Evolutionary conservation across 129 eudicot genomes (phyloP).

Genomic region (Scalesia atractyloides): DNA sequence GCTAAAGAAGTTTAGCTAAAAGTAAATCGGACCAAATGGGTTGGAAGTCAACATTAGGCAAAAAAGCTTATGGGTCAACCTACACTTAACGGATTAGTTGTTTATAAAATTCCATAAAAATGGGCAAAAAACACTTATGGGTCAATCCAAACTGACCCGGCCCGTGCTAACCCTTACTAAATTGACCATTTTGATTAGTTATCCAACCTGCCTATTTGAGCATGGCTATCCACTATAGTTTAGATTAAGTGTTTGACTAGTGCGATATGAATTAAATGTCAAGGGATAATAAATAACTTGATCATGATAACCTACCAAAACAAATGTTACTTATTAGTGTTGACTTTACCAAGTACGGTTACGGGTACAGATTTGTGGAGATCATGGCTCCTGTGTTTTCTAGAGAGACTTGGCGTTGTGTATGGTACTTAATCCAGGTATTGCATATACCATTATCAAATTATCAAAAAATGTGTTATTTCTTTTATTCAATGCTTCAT

Average conservation of each 20-base stretch:
- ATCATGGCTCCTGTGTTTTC: conserved; percentile 99
- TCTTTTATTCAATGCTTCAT: not conserved
- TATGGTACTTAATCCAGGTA: conserved; percentile 95
- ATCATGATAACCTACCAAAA: conserved; percentile 11
- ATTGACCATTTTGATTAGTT: conserved; percentile 1
- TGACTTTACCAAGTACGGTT: conserved; percentile 14
- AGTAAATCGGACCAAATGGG: not conserved
- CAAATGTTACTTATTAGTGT: not conserved
- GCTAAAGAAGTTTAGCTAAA: not conserved
- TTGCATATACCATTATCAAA: conserved; percentile 1
- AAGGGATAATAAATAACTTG: conserved; percentile 16
- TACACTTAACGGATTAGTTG: no score
- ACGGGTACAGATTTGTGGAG: conserved; percentile 72
- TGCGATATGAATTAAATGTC: not conserved
- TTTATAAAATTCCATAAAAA: no score
- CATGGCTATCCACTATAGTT: not conserved
- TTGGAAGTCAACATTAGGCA: not conserved
- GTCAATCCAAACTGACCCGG: no score
- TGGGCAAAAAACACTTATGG: no score
- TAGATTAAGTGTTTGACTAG: not conserved
- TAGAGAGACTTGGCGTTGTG: conserved; percentile 93
- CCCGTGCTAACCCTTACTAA: not conserved
- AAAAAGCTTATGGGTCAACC: no score
- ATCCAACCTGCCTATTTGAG: not conserved
- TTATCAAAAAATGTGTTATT: not conserved